A percentile compares a stretch with the other conserved stretches of the same genome.
Conservation (phyloP, 192 early-diverging fungal species). For the Gryganskiella cystojenkinii region DNA sequence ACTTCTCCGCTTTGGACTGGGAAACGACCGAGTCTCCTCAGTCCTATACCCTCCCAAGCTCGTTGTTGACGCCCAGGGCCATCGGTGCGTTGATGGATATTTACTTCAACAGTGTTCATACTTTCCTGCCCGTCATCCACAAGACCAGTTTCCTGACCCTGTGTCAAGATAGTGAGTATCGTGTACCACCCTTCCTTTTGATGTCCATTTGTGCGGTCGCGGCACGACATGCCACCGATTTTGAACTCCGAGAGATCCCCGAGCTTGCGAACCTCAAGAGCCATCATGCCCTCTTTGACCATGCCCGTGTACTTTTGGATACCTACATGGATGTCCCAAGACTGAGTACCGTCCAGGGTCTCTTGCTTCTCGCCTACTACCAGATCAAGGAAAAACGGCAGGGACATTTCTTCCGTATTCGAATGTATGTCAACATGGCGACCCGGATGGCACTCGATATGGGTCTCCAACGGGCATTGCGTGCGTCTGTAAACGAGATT, state of each 20-base stretch:
- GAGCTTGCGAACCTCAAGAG: slow-evolving; percentile 39
- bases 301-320: slow-evolving; percentile 52
- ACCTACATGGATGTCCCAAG: slow-evolving; percentile 61
- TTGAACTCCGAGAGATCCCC: slow-evolving; percentile 46
- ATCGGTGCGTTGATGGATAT: slow-evolving; percentile 52
- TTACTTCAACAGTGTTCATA: slow-evolving; percentile 68
- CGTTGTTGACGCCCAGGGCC: slow-evolving; percentile 38
- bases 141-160: slow-evolving; percentile 60
- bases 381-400: slow-evolving; percentile 58
- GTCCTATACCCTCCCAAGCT: slow-evolving; percentile 37
- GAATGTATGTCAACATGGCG: slow-evolving; percentile 67
- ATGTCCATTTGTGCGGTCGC: slow-evolving; percentile 67
- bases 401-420: slow-evolving; percentile 62
- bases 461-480: slow-evolving; percentile 57
- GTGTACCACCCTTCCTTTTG: slow-evolving; percentile 59
- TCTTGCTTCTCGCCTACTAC: slow-evolving; percentile 61
- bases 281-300: slow-evolving; percentile 44
- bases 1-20: slow-evolving; percentile 36
- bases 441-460: slow-evolving; percentile 77
- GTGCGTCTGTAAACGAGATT: slow-evolving; percentile 16
- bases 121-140: slow-evolving; percentile 67
- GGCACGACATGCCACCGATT: slow-evolving; percentile 48
- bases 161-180: slow-evolving; percentile 43
- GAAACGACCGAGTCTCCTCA: slow-evolving; percentile 20
- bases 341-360: slow-evolving; percentile 63